Percentiles rank a stretch among this genome's conserved stretches.
Evolutionary conservation across 179 eudicot species (phyloP).

Genomic region (Heliamphora pulchella): DNA sequence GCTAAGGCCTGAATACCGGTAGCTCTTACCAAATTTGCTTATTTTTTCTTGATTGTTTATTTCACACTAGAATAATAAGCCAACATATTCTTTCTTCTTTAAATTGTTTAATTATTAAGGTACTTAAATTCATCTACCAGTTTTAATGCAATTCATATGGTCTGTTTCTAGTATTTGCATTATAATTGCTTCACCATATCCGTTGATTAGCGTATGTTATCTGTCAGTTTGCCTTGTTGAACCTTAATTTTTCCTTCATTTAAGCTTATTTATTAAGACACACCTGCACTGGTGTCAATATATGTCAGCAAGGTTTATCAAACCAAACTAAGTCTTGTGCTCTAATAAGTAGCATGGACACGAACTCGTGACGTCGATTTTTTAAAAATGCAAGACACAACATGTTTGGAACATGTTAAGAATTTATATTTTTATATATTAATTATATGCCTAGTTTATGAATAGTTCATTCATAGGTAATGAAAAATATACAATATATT

Average conservation of each 20-base stretch:
- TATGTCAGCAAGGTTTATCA: no score
- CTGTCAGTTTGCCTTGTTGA: background rate
- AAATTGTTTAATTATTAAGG: background rate
- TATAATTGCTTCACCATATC: background rate
- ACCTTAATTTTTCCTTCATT: background rate
- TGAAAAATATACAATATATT: no score
- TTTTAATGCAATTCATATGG: background rate
- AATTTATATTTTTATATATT: no score
- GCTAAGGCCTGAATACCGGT: constrained; percentile 98
- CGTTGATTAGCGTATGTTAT: background rate
- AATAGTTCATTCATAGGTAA: no score
- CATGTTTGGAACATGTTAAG: no score
- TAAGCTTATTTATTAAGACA: background rate
- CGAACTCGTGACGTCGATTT: no score
- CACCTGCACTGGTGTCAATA: no score
- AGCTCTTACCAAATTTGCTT: constrained; percentile 8
- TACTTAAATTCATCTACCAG: background rate
- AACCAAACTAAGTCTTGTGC: no score
- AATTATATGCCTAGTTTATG: no score
- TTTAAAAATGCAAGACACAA: no score
- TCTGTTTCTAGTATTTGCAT: background rate
- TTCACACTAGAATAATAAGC: background rate
- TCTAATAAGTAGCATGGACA: no score
- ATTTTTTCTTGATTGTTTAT: constrained; percentile 6
- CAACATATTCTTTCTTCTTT: background rate